Evolutionary conservation across 176 grass and related monocot genomes (phyloP), one percentile per base, ranked within the genome.

Genomic region (Puya raimondii): DNA sequence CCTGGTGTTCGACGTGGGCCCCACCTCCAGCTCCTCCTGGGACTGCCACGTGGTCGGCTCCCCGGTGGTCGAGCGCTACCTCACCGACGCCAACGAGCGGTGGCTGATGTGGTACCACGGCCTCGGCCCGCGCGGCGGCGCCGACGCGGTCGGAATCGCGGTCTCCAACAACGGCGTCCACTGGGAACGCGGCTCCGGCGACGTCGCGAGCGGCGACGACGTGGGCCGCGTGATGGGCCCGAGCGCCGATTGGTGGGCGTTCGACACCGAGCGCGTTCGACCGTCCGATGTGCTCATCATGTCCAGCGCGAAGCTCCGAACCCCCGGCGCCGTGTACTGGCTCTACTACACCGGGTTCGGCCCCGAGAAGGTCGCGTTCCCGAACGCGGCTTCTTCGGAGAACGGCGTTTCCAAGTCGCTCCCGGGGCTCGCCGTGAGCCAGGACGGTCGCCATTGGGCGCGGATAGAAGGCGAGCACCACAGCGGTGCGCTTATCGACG

Each of bases 391-490:
- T 42, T 7, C 33, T 42, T 42, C 53, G 53, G 63, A 25, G 74
- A 52, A 18, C 5, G 33, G 33, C 33, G 84, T 61, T 66, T 73
- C 75, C 64, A 71, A 73, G 20, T 86, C 84, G 29, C 59, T 90
- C 17, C 84, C 86, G 0, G 87, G 94, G 2, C 82, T 97, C 18
- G 94, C 89, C 27, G 90, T 97, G 72, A 97, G 87, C 69, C 84
- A 93, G 82, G 89, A 97, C 49, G 87, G 94, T 2, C 71, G 81
- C 68, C 84, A 97, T 48, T 97, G 93, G 93, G 93, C 86, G n/a
- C 78, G 89, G 64, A 87, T 96, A 47, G 93, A 96, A 77, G 93
- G 93, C 33, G 76, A 69, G 42, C 89, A 92, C 79, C 89, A 96
- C 61, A 96, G 75, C 1, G 86, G 93, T 22, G 88, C 93, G 3